Base-by-base conservation (phyloP, 2,329 filamentous ascomycete species). In the Cercospora brassicicola region DNA sequence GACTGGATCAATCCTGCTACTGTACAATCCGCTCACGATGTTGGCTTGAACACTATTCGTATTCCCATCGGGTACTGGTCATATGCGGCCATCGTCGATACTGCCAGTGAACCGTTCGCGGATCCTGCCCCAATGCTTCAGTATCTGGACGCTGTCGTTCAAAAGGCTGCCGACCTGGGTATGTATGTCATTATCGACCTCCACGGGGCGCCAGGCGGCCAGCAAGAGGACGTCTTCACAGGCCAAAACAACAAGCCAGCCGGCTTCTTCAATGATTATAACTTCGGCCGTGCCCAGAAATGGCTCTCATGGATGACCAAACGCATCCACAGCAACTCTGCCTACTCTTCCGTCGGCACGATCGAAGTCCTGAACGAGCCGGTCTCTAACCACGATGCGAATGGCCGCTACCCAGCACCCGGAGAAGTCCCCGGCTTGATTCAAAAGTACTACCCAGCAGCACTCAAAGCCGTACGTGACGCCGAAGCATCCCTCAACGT, bases 111-210 rank as follows among this genome's bases (percentile, higher is more conserved):
- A 23, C 56, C 61, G 3, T 67, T 67, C 45, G 45, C 66, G 3
- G 61, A 67, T 23, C 48, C 48, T 9, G 61, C 20, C 2, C 51
- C 48, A 9, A 64, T 64, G 66, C 56, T 64, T 4, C 30, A 57
- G 18, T 64, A 64, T 33, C 60, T 67, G 13, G 66, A 67, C 31
- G 66, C 56, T 3, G 66, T 67, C 2, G 61, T 67, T 1, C 48
- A 64, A 11, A 64, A 64, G 26, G 66, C 66, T 23, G 36, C 53
- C 13, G 53, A 67, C 26, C 11, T 64, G 11, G 66, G 66, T 13
- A 67, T 67, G 61, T 67, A 64, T 39, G 66, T 67, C 0, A 64
- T 67, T n/a, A 67, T 67, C 26, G 61, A 67, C n/a, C 51, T 67
- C 36, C 66, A 67, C 30, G 66, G 60, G 4, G 66, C 66, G 2